Evolutionary conservation across 139 green algal species (phyloP).

Genomic region (Chlorella vulgaris): DNA sequence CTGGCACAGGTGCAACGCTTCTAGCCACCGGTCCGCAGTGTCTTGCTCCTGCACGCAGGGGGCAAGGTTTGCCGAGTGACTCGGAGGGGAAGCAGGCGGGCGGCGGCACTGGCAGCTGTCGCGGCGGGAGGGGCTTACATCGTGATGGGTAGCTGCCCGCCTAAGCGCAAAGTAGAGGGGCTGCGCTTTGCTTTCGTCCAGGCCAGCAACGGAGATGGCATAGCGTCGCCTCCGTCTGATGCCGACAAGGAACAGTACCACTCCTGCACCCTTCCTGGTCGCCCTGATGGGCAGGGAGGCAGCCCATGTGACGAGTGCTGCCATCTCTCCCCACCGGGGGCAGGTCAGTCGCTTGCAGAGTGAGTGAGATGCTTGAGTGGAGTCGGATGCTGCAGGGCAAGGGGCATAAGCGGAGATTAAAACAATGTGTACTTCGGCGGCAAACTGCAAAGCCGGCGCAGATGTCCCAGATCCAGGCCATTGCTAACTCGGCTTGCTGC

Average conservation of each 20-base stretch:
- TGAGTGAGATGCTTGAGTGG: too few species aligned
- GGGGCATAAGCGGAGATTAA: too few species aligned
- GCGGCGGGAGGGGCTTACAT: slow-evolving; percentile 6
- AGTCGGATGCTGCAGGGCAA: too few species aligned
- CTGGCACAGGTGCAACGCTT: not conserved
- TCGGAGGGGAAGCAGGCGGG: not conserved
- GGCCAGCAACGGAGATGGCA: slow-evolving; percentile 39
- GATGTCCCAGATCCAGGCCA: too few species aligned
- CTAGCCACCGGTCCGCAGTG: slow-evolving; percentile 15
- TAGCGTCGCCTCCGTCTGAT: not conserved
- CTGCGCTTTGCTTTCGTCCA: slow-evolving; percentile 43
- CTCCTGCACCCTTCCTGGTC: not conserved
- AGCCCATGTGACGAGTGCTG: not conserved
- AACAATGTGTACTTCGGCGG: too few species aligned
- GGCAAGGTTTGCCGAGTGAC: not conserved
- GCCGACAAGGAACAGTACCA: slow-evolving; percentile 11
- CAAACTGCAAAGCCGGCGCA: too few species aligned
- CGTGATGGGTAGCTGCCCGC: slow-evolving; percentile 22
- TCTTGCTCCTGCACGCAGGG: slow-evolving; percentile 20
- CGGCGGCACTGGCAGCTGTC: not conserved
- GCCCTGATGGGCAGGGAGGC: slow-evolving; percentile 1
- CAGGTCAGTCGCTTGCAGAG: too few species aligned
- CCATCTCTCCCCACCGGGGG: not conserved
- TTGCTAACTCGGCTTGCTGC: too few species aligned
- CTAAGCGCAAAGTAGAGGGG: slow-evolving; percentile 41